Evolutionary conservation across 2,329 filamentous ascomycete species (phyloP).

Genomic region (Fusarium siculi): DNA sequence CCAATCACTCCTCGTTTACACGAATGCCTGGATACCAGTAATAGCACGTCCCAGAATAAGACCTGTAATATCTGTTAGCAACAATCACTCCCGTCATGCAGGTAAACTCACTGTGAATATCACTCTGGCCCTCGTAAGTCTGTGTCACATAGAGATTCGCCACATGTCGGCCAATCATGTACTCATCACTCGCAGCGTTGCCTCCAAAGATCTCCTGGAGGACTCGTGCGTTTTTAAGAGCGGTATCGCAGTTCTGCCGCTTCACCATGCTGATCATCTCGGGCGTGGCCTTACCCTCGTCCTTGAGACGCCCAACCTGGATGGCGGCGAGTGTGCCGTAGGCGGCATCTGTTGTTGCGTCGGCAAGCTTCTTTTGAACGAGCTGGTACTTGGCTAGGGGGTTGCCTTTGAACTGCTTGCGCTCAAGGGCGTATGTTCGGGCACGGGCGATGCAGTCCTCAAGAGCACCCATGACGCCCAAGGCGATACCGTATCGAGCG

Average conservation of each 20-base stretch:
- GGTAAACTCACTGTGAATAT: conserved; percentile 84
- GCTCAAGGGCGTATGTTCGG: conserved; percentile 87
- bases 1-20: conserved; percentile 52
- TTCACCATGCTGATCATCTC: conserved; percentile 99
- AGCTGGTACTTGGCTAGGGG: conserved; percentile 96
- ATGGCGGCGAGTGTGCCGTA: conserved; percentile 90
- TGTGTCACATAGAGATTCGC: conserved; percentile 97
- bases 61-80: conserved; percentile 57
- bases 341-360: conserved; percentile 89
- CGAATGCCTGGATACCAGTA: conserved; percentile 83
- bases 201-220: conserved; percentile 97
- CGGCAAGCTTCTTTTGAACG: conserved; percentile 96
- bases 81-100: neutral
- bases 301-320: conserved; percentile 93
- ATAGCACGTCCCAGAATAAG: conserved; percentile 76
- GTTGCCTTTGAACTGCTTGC: conserved; percentile 96
- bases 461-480: conserved; percentile 91
- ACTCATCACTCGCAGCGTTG: conserved; percentile 98
- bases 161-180: conserved; percentile 92
- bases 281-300: conserved; percentile 84
- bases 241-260: conserved; percentile 95
- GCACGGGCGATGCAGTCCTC: conserved; percentile 90
- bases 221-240: conserved; percentile 79
- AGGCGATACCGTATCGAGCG: conserved; percentile 91
- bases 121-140: conserved; percentile 98